Evolutionary conservation across 768 basidiomycete species (phyloP).

Genomic region (Rhizopogon vulgaris): DNA sequence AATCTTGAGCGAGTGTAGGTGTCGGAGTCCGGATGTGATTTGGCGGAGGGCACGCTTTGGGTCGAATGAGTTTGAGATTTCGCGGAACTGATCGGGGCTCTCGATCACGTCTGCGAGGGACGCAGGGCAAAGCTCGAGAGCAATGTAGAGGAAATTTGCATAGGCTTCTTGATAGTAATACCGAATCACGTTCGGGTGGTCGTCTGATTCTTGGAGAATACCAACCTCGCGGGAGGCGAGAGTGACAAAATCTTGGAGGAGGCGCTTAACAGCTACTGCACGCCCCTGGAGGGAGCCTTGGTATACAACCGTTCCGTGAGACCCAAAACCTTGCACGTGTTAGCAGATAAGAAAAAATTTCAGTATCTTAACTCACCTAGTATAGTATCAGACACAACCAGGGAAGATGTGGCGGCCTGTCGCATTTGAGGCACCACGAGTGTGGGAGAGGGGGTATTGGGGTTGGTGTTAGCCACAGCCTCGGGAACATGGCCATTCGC

Average conservation of each 20-base stretch:
- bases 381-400: slow-evolving; percentile 67
- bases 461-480: slow-evolving; percentile 14
- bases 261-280: slow-evolving; percentile 96
- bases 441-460: slow-evolving; percentile 14
- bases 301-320: slow-evolving; percentile 94
- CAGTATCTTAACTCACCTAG: slow-evolving; percentile 48
- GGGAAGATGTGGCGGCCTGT: slow-evolving; percentile 34
- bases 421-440: slow-evolving; percentile 21
- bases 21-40: slow-evolving; percentile 81
- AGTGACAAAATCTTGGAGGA: slow-evolving; percentile 92
- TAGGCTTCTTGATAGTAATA: slow-evolving; percentile 97
- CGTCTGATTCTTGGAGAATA: slow-evolving; percentile 93
- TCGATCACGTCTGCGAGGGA: slow-evolving; percentile 87
- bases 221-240: slow-evolving; percentile 91
- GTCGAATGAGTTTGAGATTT: slow-evolving; percentile 73
- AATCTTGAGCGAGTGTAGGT: slow-evolving; percentile 90
- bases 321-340: slow-evolving; percentile 70
- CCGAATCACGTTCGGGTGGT: slow-evolving; percentile 97
- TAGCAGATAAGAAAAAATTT: not conserved
- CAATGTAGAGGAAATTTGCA: slow-evolving; percentile 94
- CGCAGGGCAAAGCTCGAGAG: slow-evolving; percentile 89
- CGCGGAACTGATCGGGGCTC: slow-evolving; percentile 68
- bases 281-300: slow-evolving; percentile 94
- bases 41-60: slow-evolving; percentile 85
- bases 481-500: slow-evolving; percentile 20